Base-by-base conservation (phyloP, 1,284 basidiomycete species). In the Sporisorium graminicola region DNA sequence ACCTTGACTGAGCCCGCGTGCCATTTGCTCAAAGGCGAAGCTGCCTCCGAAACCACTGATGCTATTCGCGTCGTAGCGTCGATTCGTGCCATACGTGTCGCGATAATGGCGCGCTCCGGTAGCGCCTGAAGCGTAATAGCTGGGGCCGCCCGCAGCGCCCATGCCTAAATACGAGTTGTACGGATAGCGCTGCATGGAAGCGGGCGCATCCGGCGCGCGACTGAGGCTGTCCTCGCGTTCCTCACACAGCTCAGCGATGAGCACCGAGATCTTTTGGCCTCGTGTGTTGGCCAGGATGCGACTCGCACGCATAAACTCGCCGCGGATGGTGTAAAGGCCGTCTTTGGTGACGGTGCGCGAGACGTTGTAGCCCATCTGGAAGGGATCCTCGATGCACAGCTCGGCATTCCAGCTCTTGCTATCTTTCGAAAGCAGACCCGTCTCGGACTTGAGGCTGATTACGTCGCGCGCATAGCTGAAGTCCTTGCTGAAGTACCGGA, bases 271-370 rank as follows among this genome's bases (percentile, higher is more conserved):
- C 22, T 82, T 78, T 27, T 75, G 74, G 14, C 62, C 65, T 24
- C 78, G 68, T 4, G 47, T 59, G 56, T 77, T 82, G 44, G 75
- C 64, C 3, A 87, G 75, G 40, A 86, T 82, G 53, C 95, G 90
- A 29, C 92, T 92, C 12, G 95, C 96, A 43, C 96, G 92, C 94
- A 98, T 98, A 86, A 98, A 97, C 88, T 98, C 96, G 55, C 96
- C 96, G 10, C 96, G 94, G 81, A 99, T 96, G 47, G 94, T 94
- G 86, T 98, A 98, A 56, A 98, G 88, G 1, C 96, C 96, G 83
- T 99, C 96, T 84, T 92, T 93, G 26, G 96, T 98, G 24, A 98
- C 96, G 76, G 96, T 98, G 73, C 96, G 90, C 3, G 94, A 92
- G 49, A 99, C 96, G 80, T 99, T 99, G 88, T 93, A 99, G 78